Conservation (phyloP, 768 basidiomycete genomes). For the Tephrocybe sp. region DNA sequence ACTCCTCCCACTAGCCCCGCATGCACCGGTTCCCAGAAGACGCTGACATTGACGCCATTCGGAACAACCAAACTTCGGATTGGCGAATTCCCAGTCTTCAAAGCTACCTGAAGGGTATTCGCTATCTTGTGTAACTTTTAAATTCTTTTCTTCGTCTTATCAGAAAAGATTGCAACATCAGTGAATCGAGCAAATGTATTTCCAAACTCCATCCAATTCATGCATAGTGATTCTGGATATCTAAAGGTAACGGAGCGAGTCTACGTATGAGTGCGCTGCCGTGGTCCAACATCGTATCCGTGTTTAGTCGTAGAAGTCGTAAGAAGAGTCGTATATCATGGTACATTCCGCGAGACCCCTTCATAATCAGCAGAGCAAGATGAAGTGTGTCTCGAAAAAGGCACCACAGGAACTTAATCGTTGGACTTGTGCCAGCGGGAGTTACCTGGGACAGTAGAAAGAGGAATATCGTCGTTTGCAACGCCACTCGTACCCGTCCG, state of each 20-base stretch:
- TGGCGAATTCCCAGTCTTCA: constrained; percentile 41
- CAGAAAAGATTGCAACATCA: neutral
- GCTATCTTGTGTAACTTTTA: neutral
- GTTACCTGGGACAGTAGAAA: neutral
- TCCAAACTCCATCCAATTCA: no score
- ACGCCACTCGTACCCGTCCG: neutral
- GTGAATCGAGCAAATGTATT: no score
- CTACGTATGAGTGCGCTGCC: no score
- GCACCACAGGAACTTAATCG: no score
- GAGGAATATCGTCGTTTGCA: constrained; percentile 5
- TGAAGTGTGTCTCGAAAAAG: no score
- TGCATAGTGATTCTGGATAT: no score
- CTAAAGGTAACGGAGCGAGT: no score
- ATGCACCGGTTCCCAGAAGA: constrained; percentile 41
- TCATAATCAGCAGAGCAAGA: no score
- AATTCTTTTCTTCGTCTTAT: neutral
- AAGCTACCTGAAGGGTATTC: constrained; percentile 16
- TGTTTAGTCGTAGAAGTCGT: no score
- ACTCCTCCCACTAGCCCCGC: constrained; percentile 42
- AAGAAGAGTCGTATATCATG: no score
- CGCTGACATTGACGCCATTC: constrained; percentile 46
- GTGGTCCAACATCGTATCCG: no score
- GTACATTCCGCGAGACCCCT: no score
- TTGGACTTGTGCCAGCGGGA: neutral
- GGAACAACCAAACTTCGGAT: constrained; percentile 41